A percentile compares a stretch with the other conserved stretches of the same genome.
phyloP scores from a whole-genome alignment of 2,329 filamentous ascomycete genomes.

The Microthyrium microscopicum region DNA sequence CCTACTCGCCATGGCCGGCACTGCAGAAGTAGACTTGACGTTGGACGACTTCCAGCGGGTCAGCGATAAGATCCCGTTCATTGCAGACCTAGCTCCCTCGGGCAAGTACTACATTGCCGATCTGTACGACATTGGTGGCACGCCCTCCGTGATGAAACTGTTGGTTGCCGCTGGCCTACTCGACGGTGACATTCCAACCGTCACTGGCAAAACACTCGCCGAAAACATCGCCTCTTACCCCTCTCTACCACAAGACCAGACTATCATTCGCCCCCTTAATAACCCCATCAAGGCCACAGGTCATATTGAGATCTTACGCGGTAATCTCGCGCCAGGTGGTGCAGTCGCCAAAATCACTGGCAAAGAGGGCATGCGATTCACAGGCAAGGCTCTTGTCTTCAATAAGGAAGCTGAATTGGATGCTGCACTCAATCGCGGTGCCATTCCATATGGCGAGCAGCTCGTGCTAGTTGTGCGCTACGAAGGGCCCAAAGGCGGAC shows the following conservation, averaged over 20 bases:
- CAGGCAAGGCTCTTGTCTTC: constrained; percentile 66
- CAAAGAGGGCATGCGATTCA: constrained; percentile 76
- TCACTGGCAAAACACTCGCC: constrained; percentile 69
- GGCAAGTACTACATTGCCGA: constrained; percentile 82
- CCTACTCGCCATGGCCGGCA: constrained; percentile 78
- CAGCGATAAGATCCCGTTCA: constrained; percentile 67
- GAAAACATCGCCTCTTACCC: constrained; percentile 69
- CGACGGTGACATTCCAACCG: constrained; percentile 61
- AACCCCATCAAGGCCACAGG: constrained; percentile 77
- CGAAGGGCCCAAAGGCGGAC: constrained; percentile 83
- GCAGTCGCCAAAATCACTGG: constrained; percentile 94
- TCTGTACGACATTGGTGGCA: constrained; percentile 70
- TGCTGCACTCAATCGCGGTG: constrained; percentile 51
- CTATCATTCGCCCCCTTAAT: constrained; percentile 63
- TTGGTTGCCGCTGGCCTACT: constrained; percentile 61
- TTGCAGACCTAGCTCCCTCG: constrained; percentile 70
- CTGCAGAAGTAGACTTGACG: constrained; percentile 59
- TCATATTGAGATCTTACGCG: constrained; percentile 74
- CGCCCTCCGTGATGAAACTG: constrained; percentile 71
- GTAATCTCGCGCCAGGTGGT: constrained; percentile 76
- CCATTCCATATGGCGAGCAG: constrained; percentile 60
- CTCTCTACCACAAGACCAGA: constrained; percentile 59
- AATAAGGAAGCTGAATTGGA: constrained; percentile 72
- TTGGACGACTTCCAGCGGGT: constrained; percentile 72
- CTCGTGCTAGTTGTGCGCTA: constrained; percentile 83